Percentiles rank a stretch among this genome's conserved stretches.
Conservation (phyloP, 192 early-diverging fungal species). For the Pilaira anomala region DNA sequence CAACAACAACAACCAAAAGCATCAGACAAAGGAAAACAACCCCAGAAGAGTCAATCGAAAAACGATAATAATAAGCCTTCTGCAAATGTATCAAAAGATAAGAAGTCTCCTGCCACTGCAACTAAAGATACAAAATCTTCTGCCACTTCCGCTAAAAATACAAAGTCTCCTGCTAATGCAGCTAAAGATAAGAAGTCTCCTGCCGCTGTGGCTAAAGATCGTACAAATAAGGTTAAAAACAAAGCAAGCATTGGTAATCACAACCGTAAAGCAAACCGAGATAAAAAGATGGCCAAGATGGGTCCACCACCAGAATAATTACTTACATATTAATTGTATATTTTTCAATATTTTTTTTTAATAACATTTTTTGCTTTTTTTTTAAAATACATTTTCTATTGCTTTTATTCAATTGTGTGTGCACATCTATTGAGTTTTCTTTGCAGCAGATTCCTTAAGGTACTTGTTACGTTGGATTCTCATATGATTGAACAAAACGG, state of each 20-base stretch:
- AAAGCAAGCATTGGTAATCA: slow-evolving; percentile 72
- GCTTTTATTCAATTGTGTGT: no score
- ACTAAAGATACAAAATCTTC: background rate
- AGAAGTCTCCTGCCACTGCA: background rate
- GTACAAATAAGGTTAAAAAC: slow-evolving; percentile 55
- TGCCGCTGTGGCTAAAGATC: slow-evolving; percentile 31
- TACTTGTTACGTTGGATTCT: slow-evolving; percentile 81
- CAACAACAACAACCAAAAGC: no score
- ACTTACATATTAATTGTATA: no score
- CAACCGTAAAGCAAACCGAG: slow-evolving; percentile 68
- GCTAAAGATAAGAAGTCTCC: slow-evolving; percentile 18
- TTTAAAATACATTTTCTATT: no score
- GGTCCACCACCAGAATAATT: background rate
- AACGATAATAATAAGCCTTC: slow-evolving; percentile 10
- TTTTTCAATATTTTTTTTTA: no score
- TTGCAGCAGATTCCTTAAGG: slow-evolving; percentile 38
- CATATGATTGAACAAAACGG: slow-evolving; percentile 90
- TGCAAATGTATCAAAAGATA: background rate
- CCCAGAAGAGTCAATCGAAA: slow-evolving; percentile 1
- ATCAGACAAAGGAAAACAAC: slow-evolving; percentile 36
- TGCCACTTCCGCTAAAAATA: slow-evolving; percentile 1
- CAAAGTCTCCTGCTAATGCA: no score
- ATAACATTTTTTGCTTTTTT: no score
- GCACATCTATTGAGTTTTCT: no score
- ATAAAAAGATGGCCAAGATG: slow-evolving; percentile 59